Percentiles rank a stretch among this genome's conserved stretches.
Evolutionary conservation across 2,329 filamentous ascomycete species (phyloP).

Genomic region (Akanthomyces lecanii): DNA sequence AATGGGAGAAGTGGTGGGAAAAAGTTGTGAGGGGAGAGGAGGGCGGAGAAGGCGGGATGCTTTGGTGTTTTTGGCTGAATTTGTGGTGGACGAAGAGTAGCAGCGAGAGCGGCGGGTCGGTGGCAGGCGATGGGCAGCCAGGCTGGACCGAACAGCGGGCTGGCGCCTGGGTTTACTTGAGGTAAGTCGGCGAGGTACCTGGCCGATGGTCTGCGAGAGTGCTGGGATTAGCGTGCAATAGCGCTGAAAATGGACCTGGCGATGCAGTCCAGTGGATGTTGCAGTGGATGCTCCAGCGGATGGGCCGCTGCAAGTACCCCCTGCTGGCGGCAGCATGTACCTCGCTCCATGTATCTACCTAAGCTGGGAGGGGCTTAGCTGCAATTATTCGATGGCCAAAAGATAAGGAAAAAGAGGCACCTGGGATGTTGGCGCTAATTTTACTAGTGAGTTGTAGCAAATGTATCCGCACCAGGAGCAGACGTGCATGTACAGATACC

Average conservation of each 20-base stretch:
- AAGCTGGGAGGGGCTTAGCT: neutral
- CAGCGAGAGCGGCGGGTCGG: neutral
- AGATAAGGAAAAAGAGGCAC: neutral
- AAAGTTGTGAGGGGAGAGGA: constrained; percentile 10
- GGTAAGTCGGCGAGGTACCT: neutral
- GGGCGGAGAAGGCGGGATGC: constrained; percentile 13
- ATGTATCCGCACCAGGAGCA: too few relatives aligned
- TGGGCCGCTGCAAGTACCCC: neutral
- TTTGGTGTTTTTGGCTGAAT: constrained; percentile 12
- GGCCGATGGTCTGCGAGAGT: neutral
- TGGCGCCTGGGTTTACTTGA: too few relatives aligned
- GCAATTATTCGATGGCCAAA: neutral
- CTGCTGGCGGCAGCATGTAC: neutral
- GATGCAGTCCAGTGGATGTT: constrained; percentile 15
- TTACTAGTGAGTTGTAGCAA: too few relatives aligned
- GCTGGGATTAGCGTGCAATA: constrained; percentile 3
- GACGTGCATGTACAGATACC: neutral
- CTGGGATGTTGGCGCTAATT: neutral
- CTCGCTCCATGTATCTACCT: neutral
- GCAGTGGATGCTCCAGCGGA: neutral
- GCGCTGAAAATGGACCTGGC: constrained; percentile 9
- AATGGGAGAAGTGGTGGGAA: neutral
- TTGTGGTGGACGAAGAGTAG: neutral
- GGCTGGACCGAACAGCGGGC: too few relatives aligned
- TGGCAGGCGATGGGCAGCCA: neutral